A percentile compares a stretch with the other conserved stretches of the same genome.
Conservation (phyloP, 768 basidiomycete species). For the Tricholoma sp. region DNA sequence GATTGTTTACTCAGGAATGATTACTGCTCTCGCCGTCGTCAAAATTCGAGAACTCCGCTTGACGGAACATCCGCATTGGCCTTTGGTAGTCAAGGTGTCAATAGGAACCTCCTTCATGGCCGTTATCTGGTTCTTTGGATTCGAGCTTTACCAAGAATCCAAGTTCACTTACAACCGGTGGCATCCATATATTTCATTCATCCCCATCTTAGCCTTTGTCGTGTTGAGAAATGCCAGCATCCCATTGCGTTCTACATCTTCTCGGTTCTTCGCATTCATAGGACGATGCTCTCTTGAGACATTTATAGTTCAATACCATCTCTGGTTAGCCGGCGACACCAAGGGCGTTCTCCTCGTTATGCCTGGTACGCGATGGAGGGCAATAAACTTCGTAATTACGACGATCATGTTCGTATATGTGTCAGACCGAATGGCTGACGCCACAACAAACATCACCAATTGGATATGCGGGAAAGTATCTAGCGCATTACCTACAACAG, state of each 20-base stretch:
- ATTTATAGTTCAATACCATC: conserved; percentile 86
- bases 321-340: conserved; percentile 82
- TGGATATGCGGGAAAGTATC: conserved; percentile 42
- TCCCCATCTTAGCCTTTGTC: conserved; percentile 76
- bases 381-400: conserved; percentile 74
- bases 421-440: conserved; percentile 69
- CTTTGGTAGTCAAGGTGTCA: conserved; percentile 41
- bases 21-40: conserved; percentile 65
- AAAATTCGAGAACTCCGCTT: conserved; percentile 70
- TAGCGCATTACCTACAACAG: conserved; percentile 11
- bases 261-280: conserved; percentile 69
- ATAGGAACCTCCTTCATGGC: conserved; percentile 46
- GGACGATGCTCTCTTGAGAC: conserved; percentile 88
- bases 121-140: conserved; percentile 75
- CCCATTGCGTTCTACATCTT: conserved; percentile 64
- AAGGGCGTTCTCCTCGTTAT: conserved; percentile 77
- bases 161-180: conserved; percentile 85
- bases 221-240: conserved; percentile 72
- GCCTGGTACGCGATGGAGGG: conserved; percentile 67
- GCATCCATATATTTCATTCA: conserved; percentile 77
- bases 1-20: conserved; percentile 86
- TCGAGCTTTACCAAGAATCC: conserved; percentile 69
- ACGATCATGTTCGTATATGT: conserved; percentile 77
- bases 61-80: conserved; percentile 68
- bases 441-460: conserved; percentile 66